Evolutionary conservation across 495 filamentous ascomycete species (phyloP), one percentile per base, ranked within the genome.

Genomic region (Tuber borchii): DNA sequence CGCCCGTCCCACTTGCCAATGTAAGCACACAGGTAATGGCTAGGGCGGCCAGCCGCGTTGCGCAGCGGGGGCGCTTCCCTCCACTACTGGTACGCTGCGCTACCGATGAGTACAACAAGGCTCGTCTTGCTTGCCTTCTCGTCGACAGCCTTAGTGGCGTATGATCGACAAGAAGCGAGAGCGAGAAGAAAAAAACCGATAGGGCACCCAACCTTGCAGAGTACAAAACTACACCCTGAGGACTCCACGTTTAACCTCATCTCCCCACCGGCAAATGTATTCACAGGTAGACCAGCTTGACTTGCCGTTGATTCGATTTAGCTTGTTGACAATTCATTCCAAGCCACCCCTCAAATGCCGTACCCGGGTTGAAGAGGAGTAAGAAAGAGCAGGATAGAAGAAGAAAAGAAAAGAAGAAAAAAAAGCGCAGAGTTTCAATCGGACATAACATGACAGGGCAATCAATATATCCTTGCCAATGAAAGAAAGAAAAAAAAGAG

Each of bases 141-240:
- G 48, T 56, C 48, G 48, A 56, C 9, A 56, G 48, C 48, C 48
- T 56, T 22, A 8, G 22, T 56, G 48, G 48, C 20, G 48, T 56
- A n/a, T 2, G 22, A 56, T n/a, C 20, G 2, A 56, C 20, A 20
- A 22, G 4, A 22, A 31, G 8, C 48, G 2, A 56, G 2, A 20
- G 8, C 6, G 4, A 31, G n/a, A 26, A 26, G 20, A 26, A 56
- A 61, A 65, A 31, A 31, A 17, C 34, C 34, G 26, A 2, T 10
- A 65, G 56, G 56, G 56, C 26, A 65, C n/a, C n/a, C 10, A 17
- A 31, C 26, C 2, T 1, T 31, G 45, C 4, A 17, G 4, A 10
- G 42, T 12, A 12, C 42, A 43, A 61, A 19, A n/a, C 39, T 56
- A 31, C 46, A 74, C 65, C 70, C 75, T 56, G 48, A 56, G 48